Conservation (phyloP, 192 early-diverging fungal genomes). For the Umbelopsis ramanniana region DNA sequence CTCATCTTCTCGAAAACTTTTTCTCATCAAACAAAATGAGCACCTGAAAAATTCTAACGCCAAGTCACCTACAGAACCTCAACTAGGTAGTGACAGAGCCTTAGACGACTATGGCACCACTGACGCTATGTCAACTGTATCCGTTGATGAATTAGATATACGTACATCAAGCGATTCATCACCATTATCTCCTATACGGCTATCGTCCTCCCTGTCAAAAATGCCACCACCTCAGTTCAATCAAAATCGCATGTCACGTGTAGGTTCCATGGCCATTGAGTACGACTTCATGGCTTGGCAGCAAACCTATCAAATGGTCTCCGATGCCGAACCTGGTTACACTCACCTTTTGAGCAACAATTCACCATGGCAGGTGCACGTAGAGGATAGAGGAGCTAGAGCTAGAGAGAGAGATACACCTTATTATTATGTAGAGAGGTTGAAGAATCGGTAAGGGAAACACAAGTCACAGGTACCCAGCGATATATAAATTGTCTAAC, state of each 20-base stretch:
- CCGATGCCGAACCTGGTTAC: slow-evolving; percentile 1
- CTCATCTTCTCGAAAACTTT: slow-evolving; percentile 40
- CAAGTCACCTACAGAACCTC: neutral
- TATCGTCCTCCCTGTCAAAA: slow-evolving; percentile 4
- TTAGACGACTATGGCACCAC: no score
- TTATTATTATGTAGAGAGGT: slow-evolving; percentile 38
- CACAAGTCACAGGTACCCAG: neutral
- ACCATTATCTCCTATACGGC: neutral
- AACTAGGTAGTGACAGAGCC: neutral
- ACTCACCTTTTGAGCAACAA: neutral
- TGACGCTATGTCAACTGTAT: neutral
- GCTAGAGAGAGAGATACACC: slow-evolving; percentile 36
- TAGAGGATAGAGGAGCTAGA: neutral
- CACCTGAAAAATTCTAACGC: slow-evolving; percentile 27
- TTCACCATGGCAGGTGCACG: neutral
- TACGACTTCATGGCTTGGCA: slow-evolving; percentile 22
- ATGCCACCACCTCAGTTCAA: neutral
- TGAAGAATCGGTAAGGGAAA: slow-evolving; percentile 32
- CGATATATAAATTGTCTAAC: neutral
- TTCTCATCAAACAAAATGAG: slow-evolving; percentile 44
- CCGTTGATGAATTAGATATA: neutral
- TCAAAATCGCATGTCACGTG: slow-evolving; percentile 8
- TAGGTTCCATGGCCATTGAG: slow-evolving; percentile 6
- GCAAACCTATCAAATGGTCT: neutral
- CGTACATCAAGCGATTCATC: neutral